Percentiles rank a stretch among this genome's conserved stretches.
Evolutionary conservation across 495 filamentous ascomycete species (phyloP).

Genomic region (Tuber calosporum): DNA sequence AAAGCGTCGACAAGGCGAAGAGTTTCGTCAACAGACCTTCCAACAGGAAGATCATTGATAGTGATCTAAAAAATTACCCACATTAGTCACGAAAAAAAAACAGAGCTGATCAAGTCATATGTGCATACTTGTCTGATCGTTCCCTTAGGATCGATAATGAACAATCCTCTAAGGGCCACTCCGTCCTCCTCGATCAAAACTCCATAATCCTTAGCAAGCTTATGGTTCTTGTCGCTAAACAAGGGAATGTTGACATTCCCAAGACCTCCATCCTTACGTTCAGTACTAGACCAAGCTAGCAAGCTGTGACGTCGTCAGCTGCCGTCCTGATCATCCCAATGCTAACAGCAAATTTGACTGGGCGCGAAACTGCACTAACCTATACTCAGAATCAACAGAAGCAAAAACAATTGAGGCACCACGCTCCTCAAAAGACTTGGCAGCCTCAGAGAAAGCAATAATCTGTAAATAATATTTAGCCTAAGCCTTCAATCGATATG

Average conservation of each 20-base stretch:
- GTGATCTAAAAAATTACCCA: slow-evolving; percentile 45
- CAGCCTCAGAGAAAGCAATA: slow-evolving; percentile 48
- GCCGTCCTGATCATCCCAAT: slow-evolving; percentile 36
- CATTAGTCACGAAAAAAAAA: slow-evolving; percentile 8
- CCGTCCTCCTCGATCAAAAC: slow-evolving; percentile 55
- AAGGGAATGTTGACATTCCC: slow-evolving; percentile 52
- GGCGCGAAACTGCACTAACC: slow-evolving; percentile 23
- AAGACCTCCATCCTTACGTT: slow-evolving; percentile 51
- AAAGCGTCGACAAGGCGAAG: slow-evolving; percentile 55
- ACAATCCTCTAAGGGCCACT: slow-evolving; percentile 53
- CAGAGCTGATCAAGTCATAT: neutral
- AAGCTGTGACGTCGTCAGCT: slow-evolving; percentile 45
- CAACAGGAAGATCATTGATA: slow-evolving; percentile 55
- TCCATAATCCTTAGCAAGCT: slow-evolving; percentile 51
- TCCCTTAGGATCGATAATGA: slow-evolving; percentile 55
- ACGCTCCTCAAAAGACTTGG: slow-evolving; percentile 46
- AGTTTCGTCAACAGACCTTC: slow-evolving; percentile 54
- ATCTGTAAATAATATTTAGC: slow-evolving; percentile 42
- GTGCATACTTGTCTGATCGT: slow-evolving; percentile 47
- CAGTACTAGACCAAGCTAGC: slow-evolving; percentile 50
- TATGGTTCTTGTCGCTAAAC: slow-evolving; percentile 53
- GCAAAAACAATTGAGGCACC: slow-evolving; percentile 51
- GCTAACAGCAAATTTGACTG: slow-evolving; percentile 39
- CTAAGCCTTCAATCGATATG: neutral
- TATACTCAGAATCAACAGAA: slow-evolving; percentile 49